Evolutionary conservation across 371 early-diverging fungal species (phyloP).

Genomic region (Apophysomyces trapeziformis): DNA sequence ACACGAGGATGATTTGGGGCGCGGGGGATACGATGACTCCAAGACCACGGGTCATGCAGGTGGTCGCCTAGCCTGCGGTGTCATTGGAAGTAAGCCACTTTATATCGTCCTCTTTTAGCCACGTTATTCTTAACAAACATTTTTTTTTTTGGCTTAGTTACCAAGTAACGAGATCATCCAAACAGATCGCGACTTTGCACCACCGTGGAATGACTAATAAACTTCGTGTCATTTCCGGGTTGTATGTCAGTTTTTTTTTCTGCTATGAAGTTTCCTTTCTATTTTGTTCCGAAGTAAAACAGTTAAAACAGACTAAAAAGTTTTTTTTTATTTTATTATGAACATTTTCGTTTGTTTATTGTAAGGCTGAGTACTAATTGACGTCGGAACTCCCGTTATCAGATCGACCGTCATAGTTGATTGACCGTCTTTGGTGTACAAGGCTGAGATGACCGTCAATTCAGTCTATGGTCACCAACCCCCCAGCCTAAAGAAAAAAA

Average conservation of each 20-base stretch:
- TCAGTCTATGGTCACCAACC: not conserved
- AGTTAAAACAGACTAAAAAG: no score
- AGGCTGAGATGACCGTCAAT: not conserved
- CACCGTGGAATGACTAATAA: no score
- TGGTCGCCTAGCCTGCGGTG: constrained; percentile 86
- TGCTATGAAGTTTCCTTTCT: no score
- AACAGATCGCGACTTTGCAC: no score
- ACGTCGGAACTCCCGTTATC: constrained; percentile 1
- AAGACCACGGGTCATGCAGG: constrained; percentile 88
- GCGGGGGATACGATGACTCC: constrained; percentile 76
- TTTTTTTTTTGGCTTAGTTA: no score
- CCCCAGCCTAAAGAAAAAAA: not conserved
- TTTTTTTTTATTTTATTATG: no score
- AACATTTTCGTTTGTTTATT: not conserved
- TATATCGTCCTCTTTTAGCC: no score
- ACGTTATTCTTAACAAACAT: no score
- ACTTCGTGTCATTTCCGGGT: no score
- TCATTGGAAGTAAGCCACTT: constrained; percentile 63
- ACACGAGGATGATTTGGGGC: constrained; percentile 85
- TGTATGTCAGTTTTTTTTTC: no score
- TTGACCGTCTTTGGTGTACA: not conserved
- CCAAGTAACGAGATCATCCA: no score
- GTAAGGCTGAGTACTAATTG: not conserved
- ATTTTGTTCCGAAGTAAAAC: no score
- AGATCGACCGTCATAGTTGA: constrained; percentile 3